Base-by-base conservation (phyloP, 495 filamentous ascomycete species). In the Xylaria scruposa region DNA sequence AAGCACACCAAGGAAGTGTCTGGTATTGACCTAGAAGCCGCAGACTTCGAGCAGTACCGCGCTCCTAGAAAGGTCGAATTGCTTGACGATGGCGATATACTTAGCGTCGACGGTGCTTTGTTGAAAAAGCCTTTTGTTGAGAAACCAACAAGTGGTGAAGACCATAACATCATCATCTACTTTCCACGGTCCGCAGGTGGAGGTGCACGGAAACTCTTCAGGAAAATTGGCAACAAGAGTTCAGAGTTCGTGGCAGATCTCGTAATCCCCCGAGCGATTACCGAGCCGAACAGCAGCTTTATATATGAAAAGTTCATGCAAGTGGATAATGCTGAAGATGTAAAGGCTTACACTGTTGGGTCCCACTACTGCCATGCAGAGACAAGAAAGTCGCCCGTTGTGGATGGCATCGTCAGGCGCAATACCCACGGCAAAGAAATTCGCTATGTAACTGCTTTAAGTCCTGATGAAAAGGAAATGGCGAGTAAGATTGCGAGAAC, bases 161-260 rank as follows among this genome's bases (percentile, higher is more conserved):
- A 99, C 79, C 96, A 99, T 81, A 99, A 98, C 76, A 97, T 99
- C 75, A 91, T 94, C 78, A 97, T 99, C 60, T 99, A 99, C 78
- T 98, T 95, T 78, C 93, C 94, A 9, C 91, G 91, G 69, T 91
- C 91, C 31, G 84, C 91, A 56, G 95, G 95, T 21, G 93, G 94
- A 51, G 97, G 97, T 53, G 97, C 94, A 29, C 88, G 96, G 67
- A 92, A 92, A 74, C 89, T 99, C 12, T 99, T 99, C 81, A 89
- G 96, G 68, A 99, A 99, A 78, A 90, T 99, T 72, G 95, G 94
- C 64, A 98, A 99, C 79, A 99, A 99, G 85, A 97, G 94, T 80
- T 97, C 94, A 5, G 96, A 98, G 80, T 95, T 91, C 72, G 93
- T 98, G 72, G 87, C 91, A 33, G 88, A 87, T 49, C 85, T 98